Evolutionary conservation across 768 basidiomycete genomes (phyloP), one percentile per base, ranked within the genome.

Genomic region (Antrodiella citrinella): DNA sequence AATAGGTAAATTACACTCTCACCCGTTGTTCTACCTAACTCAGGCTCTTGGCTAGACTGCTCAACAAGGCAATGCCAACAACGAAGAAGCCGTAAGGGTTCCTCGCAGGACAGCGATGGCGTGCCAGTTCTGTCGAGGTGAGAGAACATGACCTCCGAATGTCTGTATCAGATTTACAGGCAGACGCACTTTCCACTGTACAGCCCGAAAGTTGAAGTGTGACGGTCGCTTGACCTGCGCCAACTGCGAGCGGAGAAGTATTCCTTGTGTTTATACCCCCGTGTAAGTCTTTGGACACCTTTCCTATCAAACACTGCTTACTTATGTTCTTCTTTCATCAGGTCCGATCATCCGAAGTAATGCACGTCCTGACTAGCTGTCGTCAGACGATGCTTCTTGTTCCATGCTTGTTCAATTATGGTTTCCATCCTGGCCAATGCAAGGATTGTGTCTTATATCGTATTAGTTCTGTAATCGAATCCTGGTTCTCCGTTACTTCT

Each of bases 151-250:
- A 23, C 10, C 20, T 40, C 23, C 22, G 24, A 2, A 39, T 23
- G 30, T 48, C 4, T 30, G 20, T 46, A 11, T 48, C 20, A 21
- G 26, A 35, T 7, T 7, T 7, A 7, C 15, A 15, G 18, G 7
- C 41, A 43, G 9, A 19, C n/a, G 41, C 5, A 7, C 19, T 18
- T 18, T 43, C 41, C 41, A 38, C 7, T 49, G 40, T 18, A 2
- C 55, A 86, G 84, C 79, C 3, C 72, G 84, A 50, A 86, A 86
- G 65, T 63, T 87, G 48, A 86, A 86, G 65, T 87, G 85, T 57
- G 82, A 86, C 57, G 85, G 85, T 51, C 73, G 75, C 20, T 79
- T 82, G 3, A 75, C 77, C 21, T 87, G 85, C 61, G 71, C 68
- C 26, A 85, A 86, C 59, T 87, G 85, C 64, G 72, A 77, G 59